Evolutionary conservation across 2,329 filamentous ascomycete genomes (phyloP).

Genomic region (Xylariaceae sp.): DNA sequence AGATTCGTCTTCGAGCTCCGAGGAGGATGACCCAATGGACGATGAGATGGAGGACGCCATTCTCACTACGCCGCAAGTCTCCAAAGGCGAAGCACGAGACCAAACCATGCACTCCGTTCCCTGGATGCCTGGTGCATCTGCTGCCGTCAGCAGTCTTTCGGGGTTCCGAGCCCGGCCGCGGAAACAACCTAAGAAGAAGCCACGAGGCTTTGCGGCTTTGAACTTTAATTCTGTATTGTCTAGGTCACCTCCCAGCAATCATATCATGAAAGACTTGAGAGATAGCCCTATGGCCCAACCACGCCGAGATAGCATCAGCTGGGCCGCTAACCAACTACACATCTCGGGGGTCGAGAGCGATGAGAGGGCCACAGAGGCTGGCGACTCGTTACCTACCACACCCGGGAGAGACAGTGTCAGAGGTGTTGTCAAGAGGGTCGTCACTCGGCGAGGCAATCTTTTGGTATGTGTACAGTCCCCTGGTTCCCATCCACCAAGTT

Average conservation of each 20-base stretch:
- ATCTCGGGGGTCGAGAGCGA: conserved; percentile 78
- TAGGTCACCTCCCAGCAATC: conserved; percentile 64
- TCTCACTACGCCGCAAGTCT: conserved; percentile 74
- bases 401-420: conserved; percentile 56
- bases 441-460: conserved; percentile 84
- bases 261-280: conserved; percentile 36
- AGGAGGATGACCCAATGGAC: conserved; percentile 66
- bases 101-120: conserved; percentile 41
- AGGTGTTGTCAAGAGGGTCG: conserved; percentile 74
- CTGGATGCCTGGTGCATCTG: conserved; percentile 63
- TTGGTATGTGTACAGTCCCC: conserved; percentile 55
- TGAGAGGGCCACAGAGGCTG: conserved; percentile 55
- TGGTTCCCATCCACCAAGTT: conserved; percentile 18
- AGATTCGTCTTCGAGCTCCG: conserved; percentile 71
- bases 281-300: conserved; percentile 44
- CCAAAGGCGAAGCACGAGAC: conserved; percentile 51
- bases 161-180: conserved; percentile 76
- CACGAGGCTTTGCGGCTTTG: conserved; percentile 45
- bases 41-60: conserved; percentile 77
- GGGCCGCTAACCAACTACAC: conserved; percentile 84
- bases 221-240: conserved; percentile 54
- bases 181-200: conserved; percentile 57
- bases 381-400: conserved; percentile 40
- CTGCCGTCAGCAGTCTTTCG: conserved; percentile 70
- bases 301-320: conserved; percentile 81